Evolutionary conservation across 75 land plant genomes (phyloP), one percentile per base, ranked within the genome.

Genomic region (Pinus tabuliformis): DNA sequence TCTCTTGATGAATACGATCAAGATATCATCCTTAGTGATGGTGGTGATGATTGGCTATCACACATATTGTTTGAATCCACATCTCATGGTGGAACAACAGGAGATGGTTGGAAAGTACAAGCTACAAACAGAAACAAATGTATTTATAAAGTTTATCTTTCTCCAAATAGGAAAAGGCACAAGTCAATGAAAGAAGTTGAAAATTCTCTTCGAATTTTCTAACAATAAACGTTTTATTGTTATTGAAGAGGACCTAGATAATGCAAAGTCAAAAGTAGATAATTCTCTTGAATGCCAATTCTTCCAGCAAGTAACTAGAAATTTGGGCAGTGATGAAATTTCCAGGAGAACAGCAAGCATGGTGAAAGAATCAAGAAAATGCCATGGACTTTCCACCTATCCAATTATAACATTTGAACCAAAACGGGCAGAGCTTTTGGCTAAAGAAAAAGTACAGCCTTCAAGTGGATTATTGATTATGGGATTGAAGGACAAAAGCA

Each of bases 61-160:
- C n/a, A n/a, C n/a, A n/a, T n/a, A n/a, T n/a, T n/a, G n/a, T n/a
- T n/a, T n/a, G n/a, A n/a, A n/a, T n/a, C n/a, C n/a, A n/a, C n/a
- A n/a, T n/a, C 45, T 17, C 45, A 33, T 37, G 70, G 70, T 66
- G 70, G 70, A 20, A 33, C 21, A 2, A 66, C 37, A 36, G 70
- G 70, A 18, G 70, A 66, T 37, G 70, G 37, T 6, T 66, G 70
- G 70, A 20, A 66, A 66, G 70, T 66, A 42, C 70, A 66, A 66
- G 45, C 70, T 37, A 37, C 45, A 37, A 66, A 18, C 21, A 20
- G 18, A 66, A 66, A 18, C 49, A 66, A 66, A 37, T 4, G 36
- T 18, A 66, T 66, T 18, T 66, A 66, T 37, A n/a, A 66, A 49
- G 37, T 33, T 66, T 66, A 66, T 20, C 45, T 15, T 66, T 66